Base-by-base conservation (phyloP, 2,329 filamentous ascomycete genomes). In the Colletotrichum echinochloae region DNA sequence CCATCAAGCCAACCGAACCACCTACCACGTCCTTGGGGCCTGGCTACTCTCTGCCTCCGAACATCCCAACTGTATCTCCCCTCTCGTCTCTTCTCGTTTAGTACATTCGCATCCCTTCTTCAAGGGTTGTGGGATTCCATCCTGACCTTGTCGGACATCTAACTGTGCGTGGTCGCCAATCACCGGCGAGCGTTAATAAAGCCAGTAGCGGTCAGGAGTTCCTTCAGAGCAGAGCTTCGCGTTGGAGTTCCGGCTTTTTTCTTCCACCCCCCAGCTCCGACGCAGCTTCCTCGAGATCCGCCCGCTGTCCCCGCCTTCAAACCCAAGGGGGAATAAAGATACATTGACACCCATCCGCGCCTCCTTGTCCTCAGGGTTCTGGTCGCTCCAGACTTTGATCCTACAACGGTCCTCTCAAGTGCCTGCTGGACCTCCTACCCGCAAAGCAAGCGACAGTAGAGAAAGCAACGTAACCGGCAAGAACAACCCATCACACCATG, bases 221-320 rank as follows among this genome's bases (percentile, higher is more conserved):
- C 26, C 33, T 70, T 70, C 56, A n/a, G n/a, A n/a, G n/a, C 67
- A 57, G 48, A 60, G 39, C 28, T 49, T 35, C 63, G 63, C 49
- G 39, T 60, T 59, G 37, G 41, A 56, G 66, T 61, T 35, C 51
- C 63, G 44, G 35, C 62, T 35, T 44, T 52, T 54, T 49, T 57
- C 57, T 37, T 51, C 26, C n/a, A n/a, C n/a, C n/a, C 35, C 49
- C 48, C 67, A 65, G 66, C 61, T 49, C 46, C 39, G 60, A 59
- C 41, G 74, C n/a, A 75, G 76, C 20, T 75, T 74, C 8, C 74
- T 75, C 30, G 51, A 66, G 44, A 63, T 56, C 9, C 59, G 63
- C 9, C 55, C 54, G 37, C 46, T 66, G 49, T 51, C 67, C 30
- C 46, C 66, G n/a, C 23, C 55, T 37, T 57, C 11, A 16, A 48